Evolutionary conservation across 192 early-diverging fungal species (phyloP).

Genomic region (Phycomyces blakesleeanus): DNA sequence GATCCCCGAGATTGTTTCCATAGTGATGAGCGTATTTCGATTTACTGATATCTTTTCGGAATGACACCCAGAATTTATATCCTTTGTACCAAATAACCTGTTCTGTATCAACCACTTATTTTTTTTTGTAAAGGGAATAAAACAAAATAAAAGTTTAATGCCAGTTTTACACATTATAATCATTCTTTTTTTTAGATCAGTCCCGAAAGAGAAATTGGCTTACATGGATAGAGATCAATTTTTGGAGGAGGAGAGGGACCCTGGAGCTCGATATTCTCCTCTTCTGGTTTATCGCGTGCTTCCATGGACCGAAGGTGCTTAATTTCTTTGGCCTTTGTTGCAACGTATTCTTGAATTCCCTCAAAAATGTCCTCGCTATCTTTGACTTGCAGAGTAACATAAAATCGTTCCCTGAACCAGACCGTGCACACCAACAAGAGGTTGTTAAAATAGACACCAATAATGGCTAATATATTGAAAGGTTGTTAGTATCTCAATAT

Average conservation of each 20-base stretch:
- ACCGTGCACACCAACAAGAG: background rate
- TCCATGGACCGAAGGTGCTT: conserved; percentile 1
- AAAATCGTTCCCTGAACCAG: conserved; percentile 3
- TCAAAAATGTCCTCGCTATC: conserved; percentile 13
- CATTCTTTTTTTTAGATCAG: background rate
- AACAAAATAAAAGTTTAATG: background rate
- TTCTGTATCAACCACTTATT: background rate
- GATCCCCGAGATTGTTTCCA: background rate
- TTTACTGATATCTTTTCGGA: background rate
- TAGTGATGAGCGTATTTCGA: background rate
- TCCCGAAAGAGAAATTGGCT: background rate
- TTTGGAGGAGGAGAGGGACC: conserved; percentile 5
- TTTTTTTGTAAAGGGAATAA: too few species aligned
- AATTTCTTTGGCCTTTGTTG: conserved; percentile 4
- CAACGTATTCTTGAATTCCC: conserved; percentile 5
- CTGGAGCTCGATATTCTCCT: background rate
- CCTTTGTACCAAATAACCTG: conserved; percentile 7
- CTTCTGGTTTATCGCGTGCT: conserved; percentile 5
- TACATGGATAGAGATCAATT: conserved; percentile 21
- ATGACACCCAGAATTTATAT: conserved; percentile 2
- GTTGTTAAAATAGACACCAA: background rate
- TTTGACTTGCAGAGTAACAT: conserved; percentile 15
- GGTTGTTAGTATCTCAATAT: background rate
- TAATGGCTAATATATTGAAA: conserved; percentile 1
- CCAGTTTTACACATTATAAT: too few species aligned